phyloP scores from a whole-genome alignment of 495 filamentous ascomycete genomes.

The Margaritispora aquatica region DNA sequence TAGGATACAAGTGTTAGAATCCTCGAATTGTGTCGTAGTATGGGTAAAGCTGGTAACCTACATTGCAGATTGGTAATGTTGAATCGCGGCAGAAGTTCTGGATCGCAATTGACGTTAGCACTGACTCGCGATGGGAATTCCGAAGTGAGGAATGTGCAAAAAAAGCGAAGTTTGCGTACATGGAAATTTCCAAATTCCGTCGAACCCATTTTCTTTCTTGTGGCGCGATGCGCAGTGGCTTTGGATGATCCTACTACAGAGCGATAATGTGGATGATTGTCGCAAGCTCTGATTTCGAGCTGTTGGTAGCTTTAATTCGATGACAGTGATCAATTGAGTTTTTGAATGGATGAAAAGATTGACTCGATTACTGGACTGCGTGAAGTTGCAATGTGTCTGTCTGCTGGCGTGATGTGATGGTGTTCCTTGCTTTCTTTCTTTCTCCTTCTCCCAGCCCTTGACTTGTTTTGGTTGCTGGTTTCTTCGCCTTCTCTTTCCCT shows the following conservation, averaged over 20 bases:
- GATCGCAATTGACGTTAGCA: slow-evolving; percentile 5
- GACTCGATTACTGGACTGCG: not conserved
- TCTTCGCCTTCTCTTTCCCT: slow-evolving; percentile 1
- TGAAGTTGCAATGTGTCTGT: no score
- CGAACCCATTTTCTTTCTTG: slow-evolving; percentile 43
- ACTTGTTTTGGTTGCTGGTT: not conserved
- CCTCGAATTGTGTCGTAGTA: slow-evolving; percentile 12
- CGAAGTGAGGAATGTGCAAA: not conserved
- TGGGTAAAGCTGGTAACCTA: slow-evolving; percentile 45
- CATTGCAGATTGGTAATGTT: slow-evolving; percentile 94
- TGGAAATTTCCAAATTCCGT: slow-evolving; percentile 87
- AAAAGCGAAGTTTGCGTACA: slow-evolving; percentile 53
- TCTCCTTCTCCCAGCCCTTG: not conserved
- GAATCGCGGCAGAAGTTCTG: slow-evolving; percentile 95
- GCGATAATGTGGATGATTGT: not conserved
- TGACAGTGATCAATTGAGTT: not conserved
- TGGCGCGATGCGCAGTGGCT: slow-evolving; percentile 17
- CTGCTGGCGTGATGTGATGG: not conserved
- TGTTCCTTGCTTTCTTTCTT: slow-evolving; percentile 4
- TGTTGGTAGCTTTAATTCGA: not conserved
- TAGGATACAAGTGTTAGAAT: slow-evolving; percentile 21
- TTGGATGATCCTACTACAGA: not conserved
- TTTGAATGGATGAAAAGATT: not conserved
- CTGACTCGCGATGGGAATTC: not conserved
- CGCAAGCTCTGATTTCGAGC: not conserved